phyloP scores from a whole-genome alignment of 805 yeast genomes.

The Wickerhamiella dianesei region DNA sequence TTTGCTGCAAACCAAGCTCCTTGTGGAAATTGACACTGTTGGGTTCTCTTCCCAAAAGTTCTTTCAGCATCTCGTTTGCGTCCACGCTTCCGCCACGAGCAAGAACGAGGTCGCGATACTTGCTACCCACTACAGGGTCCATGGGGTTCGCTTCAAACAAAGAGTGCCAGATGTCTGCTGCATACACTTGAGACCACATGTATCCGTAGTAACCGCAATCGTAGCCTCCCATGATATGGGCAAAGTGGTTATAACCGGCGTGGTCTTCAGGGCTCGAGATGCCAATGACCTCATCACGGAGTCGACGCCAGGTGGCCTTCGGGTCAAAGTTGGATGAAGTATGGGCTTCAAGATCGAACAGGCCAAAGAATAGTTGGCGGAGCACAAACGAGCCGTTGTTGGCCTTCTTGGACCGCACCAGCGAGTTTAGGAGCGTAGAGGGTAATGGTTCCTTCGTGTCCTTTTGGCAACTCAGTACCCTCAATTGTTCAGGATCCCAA shows the following conservation, averaged over 20 bases:
- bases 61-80: slow-evolving; percentile 47
- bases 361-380: slow-evolving; percentile 67
- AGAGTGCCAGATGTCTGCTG: slow-evolving; percentile 66
- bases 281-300: slow-evolving; percentile 42
- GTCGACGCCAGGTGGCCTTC: slow-evolving; percentile 46
- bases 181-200: slow-evolving; percentile 74
- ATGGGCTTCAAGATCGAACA: slow-evolving; percentile 65
- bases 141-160: slow-evolving; percentile 57
- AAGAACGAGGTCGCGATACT: slow-evolving; percentile 57
- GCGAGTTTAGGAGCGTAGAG: slow-evolving; percentile 42
- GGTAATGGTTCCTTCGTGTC: slow-evolving; percentile 41
- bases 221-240: slow-evolving; percentile 74
- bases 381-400: slow-evolving; percentile 59
- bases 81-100: slow-evolving; percentile 64
- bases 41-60: slow-evolving; percentile 65
- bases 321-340: slow-evolving; percentile 40
- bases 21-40: slow-evolving; percentile 55
- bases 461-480: slow-evolving; percentile 52
- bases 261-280: slow-evolving; percentile 7
- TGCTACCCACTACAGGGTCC: slow-evolving; percentile 44
- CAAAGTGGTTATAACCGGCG: slow-evolving; percentile 14
- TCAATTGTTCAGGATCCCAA: slow-evolving; percentile 55
- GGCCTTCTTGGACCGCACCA: slow-evolving; percentile 56
- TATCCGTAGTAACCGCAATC: slow-evolving; percentile 82
- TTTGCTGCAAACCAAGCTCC: slow-evolving; percentile 37